These are phyloP conservation scores for Chlorella ohadii DNA, from an alignment of 139 green algal genomes.

Conservation along the genomic window DNA sequence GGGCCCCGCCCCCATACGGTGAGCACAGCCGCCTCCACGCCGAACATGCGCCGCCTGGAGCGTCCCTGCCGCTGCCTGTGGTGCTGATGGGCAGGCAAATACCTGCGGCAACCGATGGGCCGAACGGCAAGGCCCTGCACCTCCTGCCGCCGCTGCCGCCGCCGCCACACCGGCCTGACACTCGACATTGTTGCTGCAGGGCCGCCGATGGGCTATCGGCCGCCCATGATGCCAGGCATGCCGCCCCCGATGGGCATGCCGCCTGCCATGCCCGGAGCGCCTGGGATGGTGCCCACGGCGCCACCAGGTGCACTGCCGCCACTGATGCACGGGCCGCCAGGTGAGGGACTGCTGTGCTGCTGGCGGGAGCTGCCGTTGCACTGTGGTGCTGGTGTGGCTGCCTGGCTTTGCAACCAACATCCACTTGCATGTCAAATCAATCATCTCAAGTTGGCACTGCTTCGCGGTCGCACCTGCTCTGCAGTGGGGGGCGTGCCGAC, in stretches of 20 bases:
- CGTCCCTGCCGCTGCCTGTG: no score
- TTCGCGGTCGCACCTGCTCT: background rate
- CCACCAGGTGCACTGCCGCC: background rate
- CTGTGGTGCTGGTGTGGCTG: no score
- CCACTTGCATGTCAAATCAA: no score
- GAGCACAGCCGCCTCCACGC: no score
- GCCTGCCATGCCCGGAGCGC: background rate
- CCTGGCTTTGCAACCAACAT: no score
- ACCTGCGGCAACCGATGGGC: no score
- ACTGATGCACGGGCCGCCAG: background rate
- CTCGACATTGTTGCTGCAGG: background rate
- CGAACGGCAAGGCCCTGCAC: no score
- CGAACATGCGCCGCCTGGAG: no score
- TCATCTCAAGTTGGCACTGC: no score
- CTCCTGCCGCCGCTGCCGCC: background rate
- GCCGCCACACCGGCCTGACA: background rate
- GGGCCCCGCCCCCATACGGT: no score
- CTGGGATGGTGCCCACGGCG: background rate
- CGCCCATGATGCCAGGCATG: constrained; percentile 12
- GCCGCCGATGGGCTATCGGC: background rate
- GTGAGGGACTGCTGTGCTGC: background rate
- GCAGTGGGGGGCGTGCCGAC: background rate
- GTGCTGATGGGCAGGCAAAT: no score
- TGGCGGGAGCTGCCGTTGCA: background rate
- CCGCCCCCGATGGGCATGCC: constrained; percentile 4